These are phyloP conservation scores for Myrmaecium sp. DNA, from an alignment of 2,329 filamentous ascomycete species.

Conservation along the genomic window DNA sequence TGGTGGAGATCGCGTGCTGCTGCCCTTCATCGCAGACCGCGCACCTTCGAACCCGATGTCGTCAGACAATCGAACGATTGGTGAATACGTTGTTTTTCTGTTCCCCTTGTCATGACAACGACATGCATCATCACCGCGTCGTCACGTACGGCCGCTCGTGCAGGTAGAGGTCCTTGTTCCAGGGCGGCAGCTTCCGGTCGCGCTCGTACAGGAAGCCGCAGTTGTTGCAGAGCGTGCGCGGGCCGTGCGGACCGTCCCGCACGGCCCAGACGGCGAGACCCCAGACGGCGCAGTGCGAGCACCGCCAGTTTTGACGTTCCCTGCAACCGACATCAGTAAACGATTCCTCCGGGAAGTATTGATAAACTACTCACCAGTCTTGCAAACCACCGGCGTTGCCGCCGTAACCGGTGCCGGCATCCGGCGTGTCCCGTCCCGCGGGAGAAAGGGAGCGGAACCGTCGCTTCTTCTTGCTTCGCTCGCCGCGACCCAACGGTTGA, in stretches of 20 bases:
- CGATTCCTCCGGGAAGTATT: neutral
- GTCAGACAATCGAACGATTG: neutral
- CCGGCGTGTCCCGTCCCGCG: slow-evolving; percentile 65
- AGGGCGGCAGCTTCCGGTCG: slow-evolving; percentile 65
- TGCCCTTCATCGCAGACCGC: neutral
- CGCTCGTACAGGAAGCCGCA: slow-evolving; percentile 82
- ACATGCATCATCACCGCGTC: neutral
- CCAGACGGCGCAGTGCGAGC: slow-evolving; percentile 73
- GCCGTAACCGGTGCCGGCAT: slow-evolving; percentile 50
- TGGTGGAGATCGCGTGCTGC: no score
- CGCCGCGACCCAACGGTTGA: slow-evolving; percentile 78
- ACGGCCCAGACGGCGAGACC: slow-evolving; percentile 90
- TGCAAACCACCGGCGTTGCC: slow-evolving; percentile 43
- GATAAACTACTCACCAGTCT: slow-evolving; percentile 19
- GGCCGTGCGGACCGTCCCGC: slow-evolving; percentile 70
- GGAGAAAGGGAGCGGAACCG: slow-evolving; percentile 82
- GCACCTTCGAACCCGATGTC: neutral
- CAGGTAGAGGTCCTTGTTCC: slow-evolving; percentile 52
- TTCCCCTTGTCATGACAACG: neutral
- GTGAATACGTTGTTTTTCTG: neutral
- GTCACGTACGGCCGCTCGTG: slow-evolving; percentile 23
- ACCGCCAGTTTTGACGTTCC: slow-evolving; percentile 74
- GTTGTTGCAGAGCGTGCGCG: slow-evolving; percentile 79
- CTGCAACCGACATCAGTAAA: slow-evolving; percentile 17
- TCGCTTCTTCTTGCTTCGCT: slow-evolving; percentile 88